Conservation (phyloP, 1,284 basidiomycete genomes). For the Boletellus sp. region DNA sequence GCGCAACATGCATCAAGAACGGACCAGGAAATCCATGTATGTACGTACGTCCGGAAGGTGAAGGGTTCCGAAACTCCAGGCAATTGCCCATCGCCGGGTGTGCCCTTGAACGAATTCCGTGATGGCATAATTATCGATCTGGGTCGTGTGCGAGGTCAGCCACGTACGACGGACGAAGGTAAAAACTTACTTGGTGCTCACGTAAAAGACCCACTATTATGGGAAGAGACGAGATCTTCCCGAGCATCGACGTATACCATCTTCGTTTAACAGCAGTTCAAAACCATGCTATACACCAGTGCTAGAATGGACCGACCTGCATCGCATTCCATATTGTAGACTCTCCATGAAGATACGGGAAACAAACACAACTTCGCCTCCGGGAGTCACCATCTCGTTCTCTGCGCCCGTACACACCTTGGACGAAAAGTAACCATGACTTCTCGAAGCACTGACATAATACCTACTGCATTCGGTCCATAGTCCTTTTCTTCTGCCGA, state of each 20-base stretch:
- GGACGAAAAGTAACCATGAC: constrained; percentile 1
- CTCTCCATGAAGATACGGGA: constrained; percentile 77
- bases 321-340: constrained; percentile 40
- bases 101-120: constrained; percentile 81
- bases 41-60: constrained; percentile 74
- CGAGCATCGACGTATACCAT: constrained; percentile 93
- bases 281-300: neutral
- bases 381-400: constrained; percentile 82
- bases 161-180: neutral
- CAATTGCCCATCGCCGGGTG: constrained; percentile 86
- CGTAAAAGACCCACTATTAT: constrained; percentile 60
- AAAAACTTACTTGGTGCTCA: constrained; percentile 42
- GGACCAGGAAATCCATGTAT: neutral
- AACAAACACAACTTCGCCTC: constrained; percentile 85
- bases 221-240: constrained; percentile 74
- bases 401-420: constrained; percentile 80
- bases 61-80: constrained; percentile 70
- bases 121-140: constrained; percentile 85
- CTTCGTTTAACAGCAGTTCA: constrained; percentile 36
- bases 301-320: constrained; percentile 40
- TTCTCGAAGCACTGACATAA: neutral
- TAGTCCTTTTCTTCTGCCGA: constrained; percentile 62
- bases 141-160: constrained; percentile 2
- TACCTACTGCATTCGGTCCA: constrained; percentile 58
- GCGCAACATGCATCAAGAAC: constrained; percentile 10